Evolutionary conservation across 176 grass and related monocot genomes (phyloP), one percentile per base, ranked within the genome.

Genomic region (Oryza punctata): DNA sequence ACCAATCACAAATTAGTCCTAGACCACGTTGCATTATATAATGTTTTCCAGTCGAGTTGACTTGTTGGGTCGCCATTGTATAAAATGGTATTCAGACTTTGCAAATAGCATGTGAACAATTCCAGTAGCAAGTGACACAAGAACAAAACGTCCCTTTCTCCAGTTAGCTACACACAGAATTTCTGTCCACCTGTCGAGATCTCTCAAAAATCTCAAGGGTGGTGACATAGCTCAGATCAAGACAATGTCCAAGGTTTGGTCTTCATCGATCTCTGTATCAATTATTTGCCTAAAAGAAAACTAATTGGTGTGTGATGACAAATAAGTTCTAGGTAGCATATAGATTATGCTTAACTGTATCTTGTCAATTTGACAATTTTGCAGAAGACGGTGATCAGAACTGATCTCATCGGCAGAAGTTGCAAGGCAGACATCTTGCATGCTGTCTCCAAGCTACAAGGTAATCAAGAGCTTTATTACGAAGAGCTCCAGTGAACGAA

Each of bases 331-430:
- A 15, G 37, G 37, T 47, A 35, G 40, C 7, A 27, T 24, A 49
- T 24, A 49, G 29, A 50, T 16, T 4, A 32, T 46, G 12, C 54
- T 60, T 23, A 21, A 60, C 54, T 60, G 54, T 60, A 18, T 60
- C 54, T 3, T 60, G 54, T n/a, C 0, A 23, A 8, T 23, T 60
- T 19, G 49, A 18, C 19, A 21, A 8, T 76, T 38, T 2, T 63
- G 24, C 84, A 87, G 88, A 84, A 90, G 35, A 87, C 76, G 52
- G 74, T 84, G 88, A 65, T 90, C 74, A 78, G 52, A 16, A 67
- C 77, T 7, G 24, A 60, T 47, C 38, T 83, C 75, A 2, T 78
- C 5, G 46, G 68, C 35, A 65, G 25, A 30, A 74, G 73, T 3
- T 78, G 78, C 73, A 72, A 52, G 69, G 19, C 21, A 16, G 11